Conservation (phyloP, 352 stramenopile species). For the Globisporangium viniferum region DNA sequence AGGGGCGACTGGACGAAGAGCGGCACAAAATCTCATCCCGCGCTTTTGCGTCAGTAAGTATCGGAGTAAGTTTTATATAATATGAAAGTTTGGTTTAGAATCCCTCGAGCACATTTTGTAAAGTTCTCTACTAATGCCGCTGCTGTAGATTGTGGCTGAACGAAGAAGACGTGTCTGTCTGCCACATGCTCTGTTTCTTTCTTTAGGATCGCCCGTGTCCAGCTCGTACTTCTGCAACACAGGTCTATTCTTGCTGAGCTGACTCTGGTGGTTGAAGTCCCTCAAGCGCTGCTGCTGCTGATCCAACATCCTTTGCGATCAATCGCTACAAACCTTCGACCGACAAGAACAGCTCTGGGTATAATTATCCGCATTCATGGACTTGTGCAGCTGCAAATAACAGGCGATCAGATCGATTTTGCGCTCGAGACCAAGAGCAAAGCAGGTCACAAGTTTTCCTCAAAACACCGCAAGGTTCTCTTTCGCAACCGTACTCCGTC, state of each 20-base stretch:
- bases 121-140: not conserved
- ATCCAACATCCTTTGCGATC: not conserved
- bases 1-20: not conserved
- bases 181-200: not conserved
- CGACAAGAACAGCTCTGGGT: slow-evolving; percentile 6
- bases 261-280: not conserved
- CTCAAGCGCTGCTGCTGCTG: not conserved
- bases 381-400: slow-evolving; percentile 1
- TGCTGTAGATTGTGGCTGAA: not conserved
- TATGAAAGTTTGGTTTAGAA: slow-evolving; percentile 12
- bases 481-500: not conserved
- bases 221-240: not conserved
- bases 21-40: not conserved
- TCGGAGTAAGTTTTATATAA: slow-evolving; percentile 13
- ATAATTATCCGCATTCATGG: not conserved
- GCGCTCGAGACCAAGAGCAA: not conserved
- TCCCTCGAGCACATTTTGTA: not conserved
- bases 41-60: not conserved
- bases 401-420: slow-evolving; percentile 1
- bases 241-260: slow-evolving; percentile 4
- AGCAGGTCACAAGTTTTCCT: not conserved
- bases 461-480: not conserved
- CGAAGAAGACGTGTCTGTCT: not conserved
- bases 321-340: not conserved
- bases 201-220: not conserved